Conservation (phyloP, 805 yeast genomes). For the Kodamaea leandrae region DNA sequence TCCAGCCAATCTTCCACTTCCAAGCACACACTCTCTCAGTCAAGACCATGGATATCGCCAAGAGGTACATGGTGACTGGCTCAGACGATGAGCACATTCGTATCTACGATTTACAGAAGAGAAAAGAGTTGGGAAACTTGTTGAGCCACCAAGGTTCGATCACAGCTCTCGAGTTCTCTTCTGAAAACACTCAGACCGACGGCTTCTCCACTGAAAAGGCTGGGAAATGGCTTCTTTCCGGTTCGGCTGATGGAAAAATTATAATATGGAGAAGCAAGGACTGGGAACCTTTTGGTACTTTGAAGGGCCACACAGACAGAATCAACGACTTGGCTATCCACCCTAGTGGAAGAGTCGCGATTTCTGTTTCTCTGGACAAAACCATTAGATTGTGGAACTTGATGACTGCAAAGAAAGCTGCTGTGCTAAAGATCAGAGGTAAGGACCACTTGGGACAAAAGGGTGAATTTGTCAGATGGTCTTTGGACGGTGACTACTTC, state of each 20-base stretch:
- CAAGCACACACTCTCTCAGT: conserved; percentile 91
- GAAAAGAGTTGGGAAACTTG: conserved; percentile 90
- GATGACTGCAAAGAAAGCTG: conserved; percentile 95
- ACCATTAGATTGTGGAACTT: conserved; percentile 90
- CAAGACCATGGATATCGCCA: conserved; percentile 77
- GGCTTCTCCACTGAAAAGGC: conserved; percentile 31
- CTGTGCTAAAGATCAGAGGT: conserved; percentile 68
- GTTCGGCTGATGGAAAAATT: conserved; percentile 86
- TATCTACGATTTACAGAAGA: conserved; percentile 87
- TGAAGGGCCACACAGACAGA: conserved; percentile 86
- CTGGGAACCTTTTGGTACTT: conserved; percentile 87
- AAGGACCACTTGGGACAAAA: conserved; percentile 64
- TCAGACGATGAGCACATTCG: conserved; percentile 94
- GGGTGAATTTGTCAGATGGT: conserved; percentile 68
- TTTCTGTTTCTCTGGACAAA: conserved; percentile 82
- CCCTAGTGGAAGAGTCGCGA: conserved; percentile 85
- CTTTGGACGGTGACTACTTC: conserved; percentile 63
- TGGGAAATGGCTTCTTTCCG: conserved; percentile 90
- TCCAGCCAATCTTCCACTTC: conserved; percentile 93
- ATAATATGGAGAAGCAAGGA: conserved; percentile 94
- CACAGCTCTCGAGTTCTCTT: conserved; percentile 70
- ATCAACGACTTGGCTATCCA: conserved; percentile 86
- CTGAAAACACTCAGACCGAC: conserved; percentile 33
- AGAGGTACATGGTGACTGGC: conserved; percentile 86
- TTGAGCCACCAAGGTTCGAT: conserved; percentile 88